Conservation (phyloP, 345 rosid species). For the Euphorbia tirucalli region DNA sequence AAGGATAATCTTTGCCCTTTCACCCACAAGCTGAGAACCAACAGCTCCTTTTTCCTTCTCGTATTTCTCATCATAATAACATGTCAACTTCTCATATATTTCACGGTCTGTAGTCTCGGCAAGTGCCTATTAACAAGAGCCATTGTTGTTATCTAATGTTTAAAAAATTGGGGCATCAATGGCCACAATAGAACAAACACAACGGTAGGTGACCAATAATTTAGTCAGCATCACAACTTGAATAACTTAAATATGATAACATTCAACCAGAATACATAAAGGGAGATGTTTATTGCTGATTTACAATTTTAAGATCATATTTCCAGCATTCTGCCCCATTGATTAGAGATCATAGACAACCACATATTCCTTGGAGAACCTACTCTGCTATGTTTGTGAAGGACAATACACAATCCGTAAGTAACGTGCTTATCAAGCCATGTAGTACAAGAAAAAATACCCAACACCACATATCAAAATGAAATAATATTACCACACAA, state of each 20-base stretch:
- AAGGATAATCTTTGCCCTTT: constrained; percentile 83
- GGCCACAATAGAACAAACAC: not conserved
- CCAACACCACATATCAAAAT: not conserved
- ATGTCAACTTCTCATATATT: constrained; percentile 62
- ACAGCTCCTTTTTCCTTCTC: constrained; percentile 67
- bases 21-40: constrained; percentile 78
- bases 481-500: not conserved
- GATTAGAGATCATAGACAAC: not conserved
- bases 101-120: constrained; percentile 72
- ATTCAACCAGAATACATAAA: not conserved
- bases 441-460: not conserved
- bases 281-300: not conserved
- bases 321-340: not conserved
- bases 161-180: not conserved
- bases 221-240: not conserved
- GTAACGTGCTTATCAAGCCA: not conserved
- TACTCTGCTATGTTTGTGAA: not conserved
- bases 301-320: not conserved
- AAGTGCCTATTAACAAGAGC: constrained; percentile 59
- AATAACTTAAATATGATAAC: not conserved
- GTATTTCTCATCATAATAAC: constrained; percentile 53
- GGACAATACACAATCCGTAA: not conserved
- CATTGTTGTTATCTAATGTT: no score
- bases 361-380: not conserved
- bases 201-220: not conserved